phyloP scores from a whole-genome alignment of 1,139 yeast genomes.

The Saccharomyces uvarum region DNA sequence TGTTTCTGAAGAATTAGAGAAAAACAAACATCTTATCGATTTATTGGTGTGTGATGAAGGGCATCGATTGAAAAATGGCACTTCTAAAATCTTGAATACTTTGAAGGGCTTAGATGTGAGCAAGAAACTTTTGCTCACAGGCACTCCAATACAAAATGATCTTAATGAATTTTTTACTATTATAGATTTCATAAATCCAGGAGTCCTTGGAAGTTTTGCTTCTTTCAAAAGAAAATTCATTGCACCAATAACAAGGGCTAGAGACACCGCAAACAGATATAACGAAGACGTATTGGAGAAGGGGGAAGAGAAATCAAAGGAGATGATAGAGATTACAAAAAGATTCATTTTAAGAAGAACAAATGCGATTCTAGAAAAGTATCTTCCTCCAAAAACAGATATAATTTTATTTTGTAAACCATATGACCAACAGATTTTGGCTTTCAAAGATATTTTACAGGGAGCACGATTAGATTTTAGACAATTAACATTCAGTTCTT shows the following conservation, averaged over 20 bases:
- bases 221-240: slow-evolving; percentile 61
- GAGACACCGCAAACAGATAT: slow-evolving; percentile 59
- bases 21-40: slow-evolving; percentile 46
- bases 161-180: slow-evolving; percentile 74
- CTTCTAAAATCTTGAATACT: slow-evolving; percentile 62
- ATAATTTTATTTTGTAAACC: slow-evolving; percentile 75
- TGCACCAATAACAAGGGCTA: slow-evolving; percentile 61
- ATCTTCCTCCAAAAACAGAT: slow-evolving; percentile 73
- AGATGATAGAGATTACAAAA: slow-evolving; percentile 55
- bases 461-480: slow-evolving; percentile 37
- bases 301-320: slow-evolving; percentile 58
- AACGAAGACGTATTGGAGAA: slow-evolving; percentile 41
- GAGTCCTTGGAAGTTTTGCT: slow-evolving; percentile 57
- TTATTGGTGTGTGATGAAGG: slow-evolving; percentile 91
- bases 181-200: slow-evolving; percentile 79
- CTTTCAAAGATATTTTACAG: slow-evolving; percentile 46
- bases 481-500: slow-evolving; percentile 34
- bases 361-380: slow-evolving; percentile 52
- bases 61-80: slow-evolving; percentile 66
- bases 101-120: slow-evolving; percentile 50
- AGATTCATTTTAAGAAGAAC: slow-evolving; percentile 73
- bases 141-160: slow-evolving; percentile 95
- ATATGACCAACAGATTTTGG: slow-evolving; percentile 47
- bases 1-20: slow-evolving; percentile 40
- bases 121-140: slow-evolving; percentile 62